These are phyloP conservation scores for Magnaporthales sp. DNA, from an alignment of 2,329 filamentous ascomycete genomes.

Conservation along the genomic window DNA sequence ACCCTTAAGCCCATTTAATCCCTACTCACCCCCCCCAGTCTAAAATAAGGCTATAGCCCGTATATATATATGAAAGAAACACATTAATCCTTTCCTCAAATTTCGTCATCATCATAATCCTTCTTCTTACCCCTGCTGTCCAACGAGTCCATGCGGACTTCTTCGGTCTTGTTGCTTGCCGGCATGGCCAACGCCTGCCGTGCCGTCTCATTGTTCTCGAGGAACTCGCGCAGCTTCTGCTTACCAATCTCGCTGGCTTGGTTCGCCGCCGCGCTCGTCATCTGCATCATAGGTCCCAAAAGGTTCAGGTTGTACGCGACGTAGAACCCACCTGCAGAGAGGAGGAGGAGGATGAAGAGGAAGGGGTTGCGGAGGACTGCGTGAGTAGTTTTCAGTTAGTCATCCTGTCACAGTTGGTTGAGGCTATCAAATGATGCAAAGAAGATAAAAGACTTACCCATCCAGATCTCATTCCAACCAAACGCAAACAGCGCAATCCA, in stretches of 20 bases:
- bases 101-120: conserved; percentile 51
- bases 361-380: conserved; percentile 86
- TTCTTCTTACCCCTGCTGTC: conserved; percentile 49
- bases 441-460: conserved; percentile 52
- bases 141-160: conserved; percentile 50
- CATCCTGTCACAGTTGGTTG: conserved; percentile 8
- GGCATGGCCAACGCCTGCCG: conserved; percentile 76
- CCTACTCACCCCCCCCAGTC: not conserved
- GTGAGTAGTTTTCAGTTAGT: not conserved
- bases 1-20: not conserved
- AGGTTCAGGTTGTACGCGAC: conserved; percentile 90
- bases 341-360: conserved; percentile 81
- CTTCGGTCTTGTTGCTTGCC: conserved; percentile 20
- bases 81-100: conserved; percentile 23
- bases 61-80: not conserved
- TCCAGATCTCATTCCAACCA: conserved; percentile 97
- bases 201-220: conserved; percentile 79
- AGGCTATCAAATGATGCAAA: conserved; percentile 10
- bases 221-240: conserved; percentile 80
- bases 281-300: conserved; percentile 91
- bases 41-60: not conserved
- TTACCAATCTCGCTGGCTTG: conserved; percentile 91
- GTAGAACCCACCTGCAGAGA: conserved; percentile 70
- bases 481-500: conserved; percentile 81
- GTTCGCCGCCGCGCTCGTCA: conserved; percentile 78